These are phyloP conservation scores for Venturia pyrina DNA, from an alignment of 2,329 filamentous ascomycete genomes.

Conservation along the genomic window DNA sequence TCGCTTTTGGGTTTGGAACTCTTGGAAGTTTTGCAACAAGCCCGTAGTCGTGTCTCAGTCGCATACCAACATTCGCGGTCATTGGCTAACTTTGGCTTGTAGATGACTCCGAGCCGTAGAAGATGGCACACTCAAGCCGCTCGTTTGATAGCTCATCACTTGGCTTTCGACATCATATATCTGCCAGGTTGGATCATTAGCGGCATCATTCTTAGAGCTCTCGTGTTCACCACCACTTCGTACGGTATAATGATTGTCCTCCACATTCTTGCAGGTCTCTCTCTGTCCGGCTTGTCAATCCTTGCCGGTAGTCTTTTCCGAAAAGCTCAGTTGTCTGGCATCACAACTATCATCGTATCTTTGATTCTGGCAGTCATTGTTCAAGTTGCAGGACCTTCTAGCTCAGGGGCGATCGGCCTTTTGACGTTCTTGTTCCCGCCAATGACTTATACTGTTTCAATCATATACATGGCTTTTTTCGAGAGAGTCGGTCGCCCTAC, in stretches of 20 bases:
- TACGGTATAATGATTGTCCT: slow-evolving; percentile 42
- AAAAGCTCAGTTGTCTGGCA: slow-evolving; percentile 79
- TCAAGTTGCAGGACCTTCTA: slow-evolving; percentile 52
- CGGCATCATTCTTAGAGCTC: slow-evolving; percentile 54
- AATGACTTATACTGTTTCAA: slow-evolving; percentile 42
- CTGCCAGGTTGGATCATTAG: slow-evolving; percentile 74
- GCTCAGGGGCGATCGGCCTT: slow-evolving; percentile 54
- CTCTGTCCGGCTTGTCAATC: slow-evolving; percentile 70
- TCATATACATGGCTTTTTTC: slow-evolving; percentile 12
- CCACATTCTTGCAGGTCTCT: slow-evolving; percentile 65
- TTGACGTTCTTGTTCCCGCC: slow-evolving; percentile 71
- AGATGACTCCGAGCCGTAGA: slow-evolving; percentile 69
- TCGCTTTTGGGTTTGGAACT: not conserved
- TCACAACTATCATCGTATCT: slow-evolving; percentile 61
- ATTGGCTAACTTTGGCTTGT: not conserved
- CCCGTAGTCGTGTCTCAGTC: not conserved
- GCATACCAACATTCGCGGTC: not conserved
- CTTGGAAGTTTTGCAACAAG: not conserved
- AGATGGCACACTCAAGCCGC: slow-evolving; percentile 70
- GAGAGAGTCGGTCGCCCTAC: not conserved
- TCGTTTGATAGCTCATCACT: slow-evolving; percentile 67
- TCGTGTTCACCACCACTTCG: slow-evolving; percentile 41
- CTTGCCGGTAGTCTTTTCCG: slow-evolving; percentile 76
- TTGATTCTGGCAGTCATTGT: slow-evolving; percentile 73
- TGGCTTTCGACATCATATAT: slow-evolving; percentile 73